phyloP scores from a whole-genome alignment of 495 filamentous ascomycete genomes.

The Trichoderma gamsii region DNA sequence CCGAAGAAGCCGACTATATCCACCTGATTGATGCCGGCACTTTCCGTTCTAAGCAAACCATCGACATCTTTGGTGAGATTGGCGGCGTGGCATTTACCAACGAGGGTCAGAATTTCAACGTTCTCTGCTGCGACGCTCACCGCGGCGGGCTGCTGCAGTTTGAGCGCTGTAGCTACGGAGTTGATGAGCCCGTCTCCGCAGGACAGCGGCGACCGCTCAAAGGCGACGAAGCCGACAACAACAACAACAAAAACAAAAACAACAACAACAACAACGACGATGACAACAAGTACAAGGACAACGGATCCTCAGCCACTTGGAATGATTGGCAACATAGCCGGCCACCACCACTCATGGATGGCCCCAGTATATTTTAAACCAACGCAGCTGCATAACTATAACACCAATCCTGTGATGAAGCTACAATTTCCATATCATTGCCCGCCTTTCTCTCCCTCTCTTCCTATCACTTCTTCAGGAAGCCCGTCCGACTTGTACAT shows the following conservation, averaged over 20 bases:
- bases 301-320: not conserved
- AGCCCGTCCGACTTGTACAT: not conserved
- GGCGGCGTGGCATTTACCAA: constrained; percentile 69
- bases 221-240: not conserved
- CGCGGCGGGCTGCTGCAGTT: constrained; percentile 79
- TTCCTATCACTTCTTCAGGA: not conserved
- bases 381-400: not conserved
- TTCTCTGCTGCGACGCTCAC: constrained; percentile 66
- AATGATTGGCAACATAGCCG: not conserved
- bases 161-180: constrained; percentile 45
- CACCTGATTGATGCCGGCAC: constrained; percentile 68
- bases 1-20: constrained; percentile 80
- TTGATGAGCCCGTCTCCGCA: not conserved
- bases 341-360: not conserved
- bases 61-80: constrained; percentile 84
- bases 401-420: not conserved
- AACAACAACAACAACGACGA: too few species aligned
- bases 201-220: not conserved
- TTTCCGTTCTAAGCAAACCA: constrained; percentile 59
- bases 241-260: too few species aligned
- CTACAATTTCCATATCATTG: not conserved
- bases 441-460: not conserved
- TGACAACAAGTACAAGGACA: too few species aligned
- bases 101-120: constrained; percentile 64
- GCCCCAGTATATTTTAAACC: not conserved